Evolutionary conservation across 352 stramenopile species (phyloP).

Genomic region (Salisapilia sapeloensis): DNA sequence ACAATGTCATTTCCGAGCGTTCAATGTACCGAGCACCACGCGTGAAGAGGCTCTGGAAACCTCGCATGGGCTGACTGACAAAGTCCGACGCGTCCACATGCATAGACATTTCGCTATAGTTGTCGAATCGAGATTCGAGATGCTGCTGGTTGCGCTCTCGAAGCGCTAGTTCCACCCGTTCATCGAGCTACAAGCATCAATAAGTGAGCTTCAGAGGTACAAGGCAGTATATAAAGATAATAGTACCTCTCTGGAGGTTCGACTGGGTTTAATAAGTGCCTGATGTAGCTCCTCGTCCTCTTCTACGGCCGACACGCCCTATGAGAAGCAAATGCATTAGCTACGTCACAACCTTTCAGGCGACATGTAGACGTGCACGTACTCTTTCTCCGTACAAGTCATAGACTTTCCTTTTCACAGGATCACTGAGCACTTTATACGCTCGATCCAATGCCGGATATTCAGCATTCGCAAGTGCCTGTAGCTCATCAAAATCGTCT

Average conservation of each 20-base stretch:
- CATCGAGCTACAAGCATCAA: conserved; percentile 24
- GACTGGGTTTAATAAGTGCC: too few relatives aligned
- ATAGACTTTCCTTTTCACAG: conserved; percentile 46
- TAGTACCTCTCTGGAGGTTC: too few relatives aligned
- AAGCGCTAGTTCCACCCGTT: conserved; percentile 32
- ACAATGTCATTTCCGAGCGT: conserved; percentile 64
- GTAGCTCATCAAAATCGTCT: too few relatives aligned
- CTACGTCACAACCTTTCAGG: conserved; percentile 3
- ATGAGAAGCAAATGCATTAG: conserved; percentile 2
- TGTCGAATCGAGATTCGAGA: conserved; percentile 60
- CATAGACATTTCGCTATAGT: conserved; percentile 69
- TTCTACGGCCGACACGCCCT: conserved; percentile 42
- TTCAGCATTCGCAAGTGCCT: conserved; percentile 51
- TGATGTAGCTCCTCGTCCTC: conserved; percentile 20
- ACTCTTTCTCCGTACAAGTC: conserved; percentile 61
- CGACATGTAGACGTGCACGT: background rate
- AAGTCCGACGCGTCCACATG: conserved; percentile 63
- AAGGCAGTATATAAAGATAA: too few relatives aligned
- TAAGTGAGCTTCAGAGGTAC: too few relatives aligned
- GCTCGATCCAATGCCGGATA: conserved; percentile 65
- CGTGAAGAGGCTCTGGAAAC: conserved; percentile 23
- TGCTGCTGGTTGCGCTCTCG: conserved; percentile 46
- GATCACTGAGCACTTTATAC: conserved; percentile 69
- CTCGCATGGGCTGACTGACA: conserved; percentile 38
- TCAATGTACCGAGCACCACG: conserved; percentile 27